phyloP scores from a whole-genome alignment of 768 basidiomycete species.

The Suillus cothurnatus region DNA sequence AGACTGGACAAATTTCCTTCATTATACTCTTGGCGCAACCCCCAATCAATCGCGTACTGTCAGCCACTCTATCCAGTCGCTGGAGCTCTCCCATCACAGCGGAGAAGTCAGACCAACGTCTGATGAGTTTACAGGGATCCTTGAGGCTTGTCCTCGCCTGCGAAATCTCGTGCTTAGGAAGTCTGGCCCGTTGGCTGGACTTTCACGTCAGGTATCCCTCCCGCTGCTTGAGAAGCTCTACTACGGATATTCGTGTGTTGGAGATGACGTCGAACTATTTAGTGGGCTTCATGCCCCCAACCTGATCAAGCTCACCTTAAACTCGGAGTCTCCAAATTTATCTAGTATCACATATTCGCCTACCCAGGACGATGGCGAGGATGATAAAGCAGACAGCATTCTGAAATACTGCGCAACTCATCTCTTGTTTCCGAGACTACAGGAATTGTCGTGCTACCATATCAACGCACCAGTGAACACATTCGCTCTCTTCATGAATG shows the following conservation, averaged over 20 bases:
- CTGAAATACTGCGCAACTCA: constrained; percentile 32
- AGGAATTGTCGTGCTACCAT: constrained; percentile 36
- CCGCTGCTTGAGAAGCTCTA: constrained; percentile 40
- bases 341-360: constrained; percentile 31
- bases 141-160: constrained; percentile 42
- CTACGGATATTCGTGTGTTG: constrained; percentile 46
- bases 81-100: constrained; percentile 55
- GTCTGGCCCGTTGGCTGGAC: constrained; percentile 40
- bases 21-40: constrained; percentile 16
- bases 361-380: constrained; percentile 32
- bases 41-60: not conserved
- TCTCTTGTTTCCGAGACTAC: constrained; percentile 38
- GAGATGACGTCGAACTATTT: constrained; percentile 42
- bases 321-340: constrained; percentile 43
- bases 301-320: constrained; percentile 40
- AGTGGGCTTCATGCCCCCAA: constrained; percentile 43
- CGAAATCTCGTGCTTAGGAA: constrained; percentile 46
- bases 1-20: constrained; percentile 49
- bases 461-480: constrained; percentile 30
- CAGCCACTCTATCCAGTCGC: constrained; percentile 29
- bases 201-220: constrained; percentile 30
- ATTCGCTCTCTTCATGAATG: constrained; percentile 18
- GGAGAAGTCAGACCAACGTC: constrained; percentile 53
- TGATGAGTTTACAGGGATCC: constrained; percentile 44
- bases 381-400: constrained; percentile 40